Conservation (phyloP, 148 eudicot species). For the Cornus suecica region DNA sequence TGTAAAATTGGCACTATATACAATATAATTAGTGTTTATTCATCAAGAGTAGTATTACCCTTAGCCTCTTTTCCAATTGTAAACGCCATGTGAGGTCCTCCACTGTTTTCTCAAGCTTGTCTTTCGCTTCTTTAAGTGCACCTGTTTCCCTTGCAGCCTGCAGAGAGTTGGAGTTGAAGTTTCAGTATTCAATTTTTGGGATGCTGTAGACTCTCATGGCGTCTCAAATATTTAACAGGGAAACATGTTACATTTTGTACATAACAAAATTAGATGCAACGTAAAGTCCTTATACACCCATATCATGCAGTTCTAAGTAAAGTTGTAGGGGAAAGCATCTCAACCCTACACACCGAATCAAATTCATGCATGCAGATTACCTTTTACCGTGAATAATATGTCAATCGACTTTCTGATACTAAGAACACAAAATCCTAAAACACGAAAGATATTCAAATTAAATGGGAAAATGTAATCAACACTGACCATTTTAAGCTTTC, state of each 20-base stretch:
- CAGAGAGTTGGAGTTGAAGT: constrained; percentile 20
- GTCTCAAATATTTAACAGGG: background rate
- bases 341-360: background rate
- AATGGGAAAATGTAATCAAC: constrained; percentile 13
- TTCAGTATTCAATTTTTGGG: constrained; percentile 9
- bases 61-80: constrained; percentile 87
- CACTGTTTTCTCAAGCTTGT: constrained; percentile 89
- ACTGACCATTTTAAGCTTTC: constrained; percentile 87
- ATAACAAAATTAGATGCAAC: background rate
- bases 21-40: background rate
- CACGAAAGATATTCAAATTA: background rate
- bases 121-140: constrained; percentile 94
- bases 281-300: too few relatives aligned
- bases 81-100: constrained; percentile 97
- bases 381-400: background rate
- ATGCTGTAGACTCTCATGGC: too few relatives aligned
- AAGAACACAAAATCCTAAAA: too few relatives aligned
- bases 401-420: background rate
- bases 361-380: background rate
- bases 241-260: background rate
- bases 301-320: too few relatives aligned
- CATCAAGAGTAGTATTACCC: constrained; percentile 40
- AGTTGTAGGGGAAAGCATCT: background rate
- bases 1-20: background rate
- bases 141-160: constrained; percentile 99